Evolutionary conservation across 1,284 basidiomycete genomes (phyloP), one percentile per base, ranked within the genome.

Genomic region (Boletellus sp.): DNA sequence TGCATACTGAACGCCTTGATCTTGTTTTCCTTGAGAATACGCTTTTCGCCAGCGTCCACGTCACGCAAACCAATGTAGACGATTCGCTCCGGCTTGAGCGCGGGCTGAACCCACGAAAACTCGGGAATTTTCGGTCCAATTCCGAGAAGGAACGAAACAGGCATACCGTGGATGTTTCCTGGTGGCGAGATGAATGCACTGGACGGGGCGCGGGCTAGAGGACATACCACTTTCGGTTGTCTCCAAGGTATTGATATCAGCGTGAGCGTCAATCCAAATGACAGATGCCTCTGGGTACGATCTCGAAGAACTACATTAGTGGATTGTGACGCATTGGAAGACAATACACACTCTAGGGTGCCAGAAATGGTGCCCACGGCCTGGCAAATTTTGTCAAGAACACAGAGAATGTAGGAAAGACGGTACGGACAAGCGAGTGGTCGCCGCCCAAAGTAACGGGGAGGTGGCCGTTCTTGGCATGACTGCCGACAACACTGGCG

Each of bases 1-100:
- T 98, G 94, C 97, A 99, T 99, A 57, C 88, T 91, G 78, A 91
- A 99, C 11, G 88, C 90, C 70, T 91, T 93, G 79, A 99, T 97
- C 52, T 81, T 85, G 71, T 93, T 79, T 62, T 96, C 85, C 61
- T 80, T 84, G 53, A 99, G 78, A 61, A 99, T 91, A 58, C 78
- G 80, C 73, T 93, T 93, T 76, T 99, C 97, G 42, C 85, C 92
- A 8, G 78, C 72, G 66, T 99, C 97, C 54, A 99, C 76, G 72
- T 99, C 97, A 54, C 97, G 88, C 53, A 99, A 80, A 54, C 96
- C 96, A 64, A 99, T 97, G 76, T 97, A 98, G 33, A 93, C 93
- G 43, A 97, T 69, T 33, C 84, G 81, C 50, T 89, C 79, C 2
- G 91, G 74, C 59, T 79, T 83, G 39, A 97, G 78, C 38, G 78